phyloP scores from a whole-genome alignment of 2,329 filamentous ascomycete genomes.

The Cryphonectria nitschkei region DNA sequence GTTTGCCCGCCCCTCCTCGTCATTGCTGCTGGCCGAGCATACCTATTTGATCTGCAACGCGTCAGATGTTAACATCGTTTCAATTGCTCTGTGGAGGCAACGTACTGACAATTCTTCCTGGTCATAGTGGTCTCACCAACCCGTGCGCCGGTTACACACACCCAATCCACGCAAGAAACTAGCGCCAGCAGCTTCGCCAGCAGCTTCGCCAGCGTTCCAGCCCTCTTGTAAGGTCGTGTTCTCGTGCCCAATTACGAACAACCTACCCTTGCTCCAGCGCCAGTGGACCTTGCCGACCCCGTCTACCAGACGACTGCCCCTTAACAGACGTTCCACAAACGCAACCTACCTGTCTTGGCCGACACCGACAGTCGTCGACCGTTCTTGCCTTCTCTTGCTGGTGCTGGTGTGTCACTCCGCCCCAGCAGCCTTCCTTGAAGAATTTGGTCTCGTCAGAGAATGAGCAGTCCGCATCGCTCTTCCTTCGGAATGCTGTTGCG shows the following conservation, averaged over 20 bases:
- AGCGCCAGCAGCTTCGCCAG: too few relatives aligned
- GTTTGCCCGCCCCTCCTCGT: neutral
- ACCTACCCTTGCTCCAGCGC: neutral
- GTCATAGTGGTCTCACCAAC: neutral
- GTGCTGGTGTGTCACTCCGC: conserved; percentile 7
- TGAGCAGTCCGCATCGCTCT: conserved; percentile 46
- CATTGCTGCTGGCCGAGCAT: neutral
- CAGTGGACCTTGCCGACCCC: neutral
- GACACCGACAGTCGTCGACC: neutral
- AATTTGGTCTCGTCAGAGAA: conserved; percentile 29
- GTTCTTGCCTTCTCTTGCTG: neutral
- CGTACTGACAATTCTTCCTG: conserved; percentile 17
- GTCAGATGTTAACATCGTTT: conserved; percentile 5
- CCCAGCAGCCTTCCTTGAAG: conserved; percentile 33
- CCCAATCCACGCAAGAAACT: too few relatives aligned
- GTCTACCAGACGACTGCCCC: neutral
- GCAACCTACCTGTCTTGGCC: neutral
- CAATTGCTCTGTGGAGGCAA: conserved; percentile 5
- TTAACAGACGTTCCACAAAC: neutral
- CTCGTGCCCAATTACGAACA: neutral
- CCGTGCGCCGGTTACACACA: neutral
- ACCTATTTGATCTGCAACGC: conserved; percentile 18
- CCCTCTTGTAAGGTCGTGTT: too few relatives aligned
- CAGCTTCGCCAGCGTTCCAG: too few relatives aligned
- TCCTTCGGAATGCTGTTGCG: conserved; percentile 65